Evolutionary conservation across 1,139 yeast genomes (phyloP).

Genomic region (Diutina rugosa): DNA sequence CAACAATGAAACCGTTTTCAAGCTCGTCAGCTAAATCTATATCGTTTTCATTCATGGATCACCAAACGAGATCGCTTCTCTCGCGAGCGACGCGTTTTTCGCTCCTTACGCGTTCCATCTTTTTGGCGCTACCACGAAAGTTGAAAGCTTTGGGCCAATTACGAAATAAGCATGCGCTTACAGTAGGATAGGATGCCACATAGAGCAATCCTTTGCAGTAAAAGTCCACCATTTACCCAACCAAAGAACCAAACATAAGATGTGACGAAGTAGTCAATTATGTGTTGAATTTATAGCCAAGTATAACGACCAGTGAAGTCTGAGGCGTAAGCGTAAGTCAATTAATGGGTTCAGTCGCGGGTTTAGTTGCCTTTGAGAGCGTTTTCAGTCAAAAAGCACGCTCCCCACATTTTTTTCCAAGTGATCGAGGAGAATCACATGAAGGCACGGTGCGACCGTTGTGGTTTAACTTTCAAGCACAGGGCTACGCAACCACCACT

Average conservation of each 20-base stretch:
- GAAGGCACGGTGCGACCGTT: background rate
- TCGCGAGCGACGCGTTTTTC: background rate
- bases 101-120: background rate
- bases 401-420: background rate
- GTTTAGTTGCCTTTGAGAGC: background rate
- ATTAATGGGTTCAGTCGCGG: background rate
- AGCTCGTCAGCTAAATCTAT: constrained; percentile 1
- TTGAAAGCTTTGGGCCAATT: background rate
- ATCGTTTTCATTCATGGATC: background rate
- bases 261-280: too few relatives aligned
- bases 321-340: too few relatives aligned
- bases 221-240: background rate
- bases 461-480: background rate
- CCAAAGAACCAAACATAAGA: background rate
- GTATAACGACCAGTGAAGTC: too few relatives aligned
- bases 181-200: background rate
- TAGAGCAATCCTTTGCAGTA: background rate
- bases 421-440: background rate
- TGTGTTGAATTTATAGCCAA: too few relatives aligned
- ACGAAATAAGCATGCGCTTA: background rate
- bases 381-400: background rate
- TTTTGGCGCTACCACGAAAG: background rate
- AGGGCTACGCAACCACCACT: background rate
- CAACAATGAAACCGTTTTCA: background rate
- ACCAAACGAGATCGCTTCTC: background rate